Percentiles rank a stretch among this genome's conserved stretches.
Conservation (phyloP, 2,329 filamentous ascomycete species). For the Myriosclerotinia scirpicola region DNA sequence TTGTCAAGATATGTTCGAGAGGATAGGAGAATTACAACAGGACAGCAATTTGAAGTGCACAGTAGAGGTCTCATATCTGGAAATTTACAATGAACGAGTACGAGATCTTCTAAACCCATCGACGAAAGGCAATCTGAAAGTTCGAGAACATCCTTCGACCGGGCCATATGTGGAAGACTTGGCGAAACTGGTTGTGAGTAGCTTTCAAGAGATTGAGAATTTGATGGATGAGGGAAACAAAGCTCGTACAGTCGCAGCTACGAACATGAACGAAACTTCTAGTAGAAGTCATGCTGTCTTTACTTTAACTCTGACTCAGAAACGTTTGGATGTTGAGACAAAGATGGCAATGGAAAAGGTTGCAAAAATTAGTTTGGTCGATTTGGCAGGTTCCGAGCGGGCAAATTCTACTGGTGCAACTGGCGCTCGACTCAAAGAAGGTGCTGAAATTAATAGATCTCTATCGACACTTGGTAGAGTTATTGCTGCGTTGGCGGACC, state of each 20-base stretch:
- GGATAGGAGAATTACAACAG: conserved; percentile 68
- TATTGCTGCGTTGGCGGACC: conserved; percentile 90
- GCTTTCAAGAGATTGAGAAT: conserved; percentile 93
- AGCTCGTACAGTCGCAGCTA: conserved; percentile 93
- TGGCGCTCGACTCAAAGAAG: conserved; percentile 91
- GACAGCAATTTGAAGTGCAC: conserved; percentile 83
- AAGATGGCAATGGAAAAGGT: conserved; percentile 98
- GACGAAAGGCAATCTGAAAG: conserved; percentile 94
- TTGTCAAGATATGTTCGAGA: conserved; percentile 94
- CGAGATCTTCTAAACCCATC: conserved; percentile 92
- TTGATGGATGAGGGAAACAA: conserved; percentile 99
- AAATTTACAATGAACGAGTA: conserved; percentile 98
- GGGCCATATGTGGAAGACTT: conserved; percentile 98
- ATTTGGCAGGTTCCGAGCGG: conserved; percentile 95
- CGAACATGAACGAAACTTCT: conserved; percentile 99
- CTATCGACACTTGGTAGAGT: conserved; percentile 95
- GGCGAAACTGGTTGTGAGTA: conserved; percentile 89
- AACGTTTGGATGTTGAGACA: conserved; percentile 84
- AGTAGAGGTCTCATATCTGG: conserved; percentile 95
- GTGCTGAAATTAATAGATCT: conserved; percentile 97
- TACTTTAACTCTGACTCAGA: conserved; percentile 92
- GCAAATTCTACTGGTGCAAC: conserved; percentile 97
- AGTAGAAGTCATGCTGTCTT: conserved; percentile 98
- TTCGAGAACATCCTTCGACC: conserved; percentile 95
- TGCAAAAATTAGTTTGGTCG: conserved; percentile 95